These are phyloP conservation scores for Cephalotrichum gorgonifer DNA, from an alignment of 2,329 filamentous ascomycete genomes.

Conservation along the genomic window DNA sequence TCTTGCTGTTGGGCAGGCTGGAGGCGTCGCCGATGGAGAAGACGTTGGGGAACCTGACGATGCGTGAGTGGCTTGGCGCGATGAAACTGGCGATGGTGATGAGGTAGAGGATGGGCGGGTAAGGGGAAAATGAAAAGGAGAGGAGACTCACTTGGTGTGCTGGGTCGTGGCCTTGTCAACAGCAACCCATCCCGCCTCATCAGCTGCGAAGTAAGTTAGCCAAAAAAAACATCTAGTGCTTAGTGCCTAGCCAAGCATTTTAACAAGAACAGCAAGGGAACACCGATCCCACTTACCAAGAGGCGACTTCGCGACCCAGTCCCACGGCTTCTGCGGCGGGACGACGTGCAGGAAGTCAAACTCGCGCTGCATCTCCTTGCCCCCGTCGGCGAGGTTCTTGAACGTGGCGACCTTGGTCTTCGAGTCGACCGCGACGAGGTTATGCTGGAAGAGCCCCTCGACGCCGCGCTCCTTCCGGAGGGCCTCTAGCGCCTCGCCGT, in stretches of 20 bases:
- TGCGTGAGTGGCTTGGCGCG: no score
- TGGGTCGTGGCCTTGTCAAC: constrained; percentile 13
- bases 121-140: background rate
- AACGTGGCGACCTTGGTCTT: constrained; percentile 20
- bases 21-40: constrained; percentile 29
- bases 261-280: no score
- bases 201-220: constrained; percentile 2
- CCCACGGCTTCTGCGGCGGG: constrained; percentile 14
- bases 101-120: background rate
- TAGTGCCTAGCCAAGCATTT: no score
- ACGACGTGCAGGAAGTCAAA: constrained; percentile 26
- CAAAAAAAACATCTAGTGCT: no score
- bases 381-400: constrained; percentile 13
- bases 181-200: constrained; percentile 12
- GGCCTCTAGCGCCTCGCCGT: constrained; percentile 21
- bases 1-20: constrained; percentile 30
- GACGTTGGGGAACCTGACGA: constrained; percentile 19
- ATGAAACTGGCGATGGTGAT: background rate
- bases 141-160: constrained; percentile 11
- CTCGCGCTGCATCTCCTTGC: constrained; percentile 19
- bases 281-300: constrained; percentile 1
- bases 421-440: constrained; percentile 23
- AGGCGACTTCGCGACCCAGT: constrained; percentile 4
- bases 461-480: constrained; percentile 23
- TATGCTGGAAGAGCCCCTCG: constrained; percentile 27